Evolutionary conservation across 371 early-diverging fungal species (phyloP).

Genomic region (Quaeritorhiza haematococci): DNA sequence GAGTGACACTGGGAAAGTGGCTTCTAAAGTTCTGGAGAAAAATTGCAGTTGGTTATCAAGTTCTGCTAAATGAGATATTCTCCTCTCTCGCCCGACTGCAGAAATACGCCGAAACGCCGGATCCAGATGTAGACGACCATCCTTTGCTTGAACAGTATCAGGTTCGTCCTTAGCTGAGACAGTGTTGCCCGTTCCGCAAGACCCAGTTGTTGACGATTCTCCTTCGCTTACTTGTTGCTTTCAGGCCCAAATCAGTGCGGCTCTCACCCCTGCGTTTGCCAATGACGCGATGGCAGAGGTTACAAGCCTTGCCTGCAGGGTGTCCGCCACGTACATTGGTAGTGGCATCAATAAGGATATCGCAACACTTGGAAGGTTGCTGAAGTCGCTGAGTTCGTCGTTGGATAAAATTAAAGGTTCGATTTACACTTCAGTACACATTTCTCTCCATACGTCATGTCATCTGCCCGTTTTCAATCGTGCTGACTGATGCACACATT

Average conservation of each 20-base stretch:
- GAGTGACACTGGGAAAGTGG: background rate
- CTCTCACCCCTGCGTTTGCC: constrained; percentile 81
- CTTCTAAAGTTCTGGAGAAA: too few species aligned
- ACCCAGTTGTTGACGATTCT: background rate
- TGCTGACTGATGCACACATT: constrained; percentile 36
- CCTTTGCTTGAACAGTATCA: constrained; percentile 82
- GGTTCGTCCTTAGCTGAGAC: constrained; percentile 12
- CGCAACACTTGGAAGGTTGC: constrained; percentile 64
- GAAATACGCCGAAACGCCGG: constrained; percentile 59
- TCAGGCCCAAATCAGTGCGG: constrained; percentile 78
- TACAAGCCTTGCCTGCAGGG: constrained; percentile 72
- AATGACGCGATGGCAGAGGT: constrained; percentile 73
- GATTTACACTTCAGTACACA: constrained; percentile 46
- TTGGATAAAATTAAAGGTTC: constrained; percentile 68
- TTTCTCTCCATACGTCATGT: constrained; percentile 41
- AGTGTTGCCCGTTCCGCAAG: background rate
- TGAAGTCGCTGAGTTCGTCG: constrained; percentile 64
- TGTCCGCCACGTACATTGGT: constrained; percentile 77
- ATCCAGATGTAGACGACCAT: constrained; percentile 79
- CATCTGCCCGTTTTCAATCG: background rate
- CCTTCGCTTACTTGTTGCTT: background rate
- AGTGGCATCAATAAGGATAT: constrained; percentile 79
- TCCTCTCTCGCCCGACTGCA: constrained; percentile 13
- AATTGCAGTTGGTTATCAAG: constrained; percentile 2
- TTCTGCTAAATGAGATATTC: background rate